These are phyloP conservation scores for Penicillium antarcticum DNA, from an alignment of 495 filamentous ascomycete species.

Conservation along the genomic window DNA sequence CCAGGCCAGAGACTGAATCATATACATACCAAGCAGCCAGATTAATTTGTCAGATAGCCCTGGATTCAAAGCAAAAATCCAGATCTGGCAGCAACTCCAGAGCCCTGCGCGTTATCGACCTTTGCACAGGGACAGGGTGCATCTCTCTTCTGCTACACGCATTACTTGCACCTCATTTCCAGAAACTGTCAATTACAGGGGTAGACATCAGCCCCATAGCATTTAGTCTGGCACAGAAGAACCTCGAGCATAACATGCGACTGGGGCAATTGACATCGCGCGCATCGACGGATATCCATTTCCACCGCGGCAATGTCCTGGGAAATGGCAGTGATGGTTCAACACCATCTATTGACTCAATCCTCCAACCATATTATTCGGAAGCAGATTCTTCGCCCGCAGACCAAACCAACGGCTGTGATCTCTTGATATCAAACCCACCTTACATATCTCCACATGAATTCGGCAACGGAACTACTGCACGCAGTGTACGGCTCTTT, in stretches of 20 bases:
- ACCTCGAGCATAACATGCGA: constrained; percentile 53
- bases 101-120: constrained; percentile 65
- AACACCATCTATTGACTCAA: constrained; percentile 8
- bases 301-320: constrained; percentile 57
- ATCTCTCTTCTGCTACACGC: constrained; percentile 72
- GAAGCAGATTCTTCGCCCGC: background rate
- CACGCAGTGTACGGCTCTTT: constrained; percentile 70
- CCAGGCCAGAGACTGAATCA: constrained; percentile 67
- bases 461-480: constrained; percentile 56
- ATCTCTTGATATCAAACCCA: constrained; percentile 85
- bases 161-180: constrained; percentile 40
- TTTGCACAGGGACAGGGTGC: constrained; percentile 90
- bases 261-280: constrained; percentile 20
- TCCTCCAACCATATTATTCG: background rate
- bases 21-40: constrained; percentile 57
- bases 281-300: constrained; percentile 41
- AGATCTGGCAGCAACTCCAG: background rate
- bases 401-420: constrained; percentile 30
- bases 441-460: constrained; percentile 73
- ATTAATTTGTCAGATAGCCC: constrained; percentile 28
- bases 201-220: constrained; percentile 47
- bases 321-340: constrained; percentile 5
- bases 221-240: constrained; percentile 57
- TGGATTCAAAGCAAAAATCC: background rate
- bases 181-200: constrained; percentile 35